Evolutionary conservation across 2,329 filamentous ascomycete genomes (phyloP), one percentile per base, ranked within the genome.

Genomic region (Achaetomium macrosporum): DNA sequence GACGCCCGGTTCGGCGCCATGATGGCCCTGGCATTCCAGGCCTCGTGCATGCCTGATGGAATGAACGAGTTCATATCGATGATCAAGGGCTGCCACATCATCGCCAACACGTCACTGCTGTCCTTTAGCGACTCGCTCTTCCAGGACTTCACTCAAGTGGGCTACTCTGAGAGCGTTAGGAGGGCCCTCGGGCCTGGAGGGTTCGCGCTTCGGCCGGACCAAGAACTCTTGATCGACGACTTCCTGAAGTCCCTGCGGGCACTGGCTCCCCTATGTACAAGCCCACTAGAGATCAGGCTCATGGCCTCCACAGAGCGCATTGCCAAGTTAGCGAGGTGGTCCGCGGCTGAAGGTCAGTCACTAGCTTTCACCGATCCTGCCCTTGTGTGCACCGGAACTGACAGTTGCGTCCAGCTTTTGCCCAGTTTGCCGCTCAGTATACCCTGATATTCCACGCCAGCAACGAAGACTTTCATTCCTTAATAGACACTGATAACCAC

Each of bases 41-140:
- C 71, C 2, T 62, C 64, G 1, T 69, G 71, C 37, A 69, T 73
- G 69, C 48, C 61, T 1, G 70, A 73, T 17, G 71, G 71, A 25
- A 64, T 73, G 58, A 54, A 57, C 10, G 71, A 73, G 54, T 74
- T 70, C 44, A 47, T 73, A 5, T 60, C 66, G 15, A 72, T 71
- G 68, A 54, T 68, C 35, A 61, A 71, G 20, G 71, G 70, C 2
- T 73, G 71, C 64, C 60, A 59, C 56, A 52, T 60, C 29, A 40
- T 59, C 19, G 30, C 57, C 10, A 39, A 5, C 5, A 53, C 48
- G 0, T 43, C 50, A 10, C 51, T 63, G 52, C 30, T 46, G 2
- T 11, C 29, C 41, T 57, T 50, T 15, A 42, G 49, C 3, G 50
- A 57, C 11, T 61, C 60, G 9, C 42, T 62, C 10, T 64, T 65